Evolutionary conservation across 1,284 basidiomycete genomes (phyloP), one percentile per base, ranked within the genome.

Genomic region (Prillingera fragicola): DNA sequence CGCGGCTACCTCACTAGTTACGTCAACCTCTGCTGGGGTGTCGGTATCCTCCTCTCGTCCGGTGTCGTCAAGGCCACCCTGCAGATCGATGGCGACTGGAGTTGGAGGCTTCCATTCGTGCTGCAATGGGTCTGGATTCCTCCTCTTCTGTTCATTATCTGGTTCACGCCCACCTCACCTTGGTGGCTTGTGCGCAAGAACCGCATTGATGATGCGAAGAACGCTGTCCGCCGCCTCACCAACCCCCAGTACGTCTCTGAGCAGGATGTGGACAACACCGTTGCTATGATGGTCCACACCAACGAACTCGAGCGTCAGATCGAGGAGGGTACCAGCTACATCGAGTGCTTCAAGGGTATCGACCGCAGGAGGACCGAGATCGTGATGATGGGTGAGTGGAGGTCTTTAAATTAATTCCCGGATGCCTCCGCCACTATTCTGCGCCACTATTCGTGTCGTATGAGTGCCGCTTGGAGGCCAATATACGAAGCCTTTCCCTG

Each of bases 31-130:
- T 64, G 62, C 46, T 69, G 65, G 70, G 71, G 62, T 26, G 19
- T 45, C 3, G 40, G 43, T 12, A 66, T 67, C 28, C 49, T 71
- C 14, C 50, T 75, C 35, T 62, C 67, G 12, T 65, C 68, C 2
- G 73, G 71, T 39, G 67, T 76, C n/a, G 63, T 75, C 15, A 64
- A 62, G 34, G 71, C 65, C 15, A 60, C 58, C 19, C 44, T 60
- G 28, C 49, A 48, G 21, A 51, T 61, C 40, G 50, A 51, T 18
- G 50, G 59, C 29, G 44, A 64, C 43, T 62, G 61, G 57, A 61
- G 60, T 3, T 73, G 57, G 56, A 52, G 54, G 32, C 38, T 66
- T 13, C 63, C 63, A 1, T 66, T 52, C 46, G 45, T 52, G 26
- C 37, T 63, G 10, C 71, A 43, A 57, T 73, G 71, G 70, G 49